phyloP scores from a whole-genome alignment of 768 basidiomycete genomes.

The Tulasnella sp. region DNA sequence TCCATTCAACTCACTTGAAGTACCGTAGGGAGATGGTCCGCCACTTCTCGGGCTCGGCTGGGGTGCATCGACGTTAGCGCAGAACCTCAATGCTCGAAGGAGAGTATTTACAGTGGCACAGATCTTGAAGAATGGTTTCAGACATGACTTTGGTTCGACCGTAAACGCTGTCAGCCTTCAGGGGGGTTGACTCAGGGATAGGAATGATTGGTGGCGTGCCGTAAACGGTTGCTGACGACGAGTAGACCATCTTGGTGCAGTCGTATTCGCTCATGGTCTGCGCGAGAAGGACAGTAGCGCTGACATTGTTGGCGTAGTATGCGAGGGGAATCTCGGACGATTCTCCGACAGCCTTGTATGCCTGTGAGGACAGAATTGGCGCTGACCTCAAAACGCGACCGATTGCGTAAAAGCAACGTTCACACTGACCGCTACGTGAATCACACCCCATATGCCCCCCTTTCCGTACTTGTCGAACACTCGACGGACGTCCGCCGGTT shows the following conservation, averaged over 20 bases:
- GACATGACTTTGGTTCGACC: conserved; percentile 96
- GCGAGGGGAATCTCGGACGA: conserved; percentile 87
- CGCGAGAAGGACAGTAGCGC: conserved; percentile 79
- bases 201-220: conserved; percentile 89
- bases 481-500: conserved; percentile 61
- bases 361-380: conserved; percentile 46
- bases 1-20: conserved; percentile 70
- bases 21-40: conserved; percentile 84
- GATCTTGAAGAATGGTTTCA: conserved; percentile 83
- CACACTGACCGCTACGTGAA: conserved; percentile 83
- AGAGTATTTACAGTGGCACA: conserved; percentile 63
- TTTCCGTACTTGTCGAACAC: conserved; percentile 83
- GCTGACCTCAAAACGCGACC: neutral
- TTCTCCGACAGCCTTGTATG: conserved; percentile 97
- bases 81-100: conserved; percentile 25
- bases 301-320: conserved; percentile 93
- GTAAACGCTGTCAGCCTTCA: conserved; percentile 88
- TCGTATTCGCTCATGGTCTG: conserved; percentile 83
- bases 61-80: neutral
- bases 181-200: conserved; percentile 85
- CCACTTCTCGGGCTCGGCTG: conserved; percentile 71
- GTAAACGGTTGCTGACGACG: conserved; percentile 97
- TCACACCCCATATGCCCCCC: conserved; percentile 92
- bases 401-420: conserved; percentile 21
- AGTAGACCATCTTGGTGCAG: conserved; percentile 88